Base-by-base conservation (phyloP, 2,329 filamentous ascomycete species). In the Tricladium varicosporioides region DNA sequence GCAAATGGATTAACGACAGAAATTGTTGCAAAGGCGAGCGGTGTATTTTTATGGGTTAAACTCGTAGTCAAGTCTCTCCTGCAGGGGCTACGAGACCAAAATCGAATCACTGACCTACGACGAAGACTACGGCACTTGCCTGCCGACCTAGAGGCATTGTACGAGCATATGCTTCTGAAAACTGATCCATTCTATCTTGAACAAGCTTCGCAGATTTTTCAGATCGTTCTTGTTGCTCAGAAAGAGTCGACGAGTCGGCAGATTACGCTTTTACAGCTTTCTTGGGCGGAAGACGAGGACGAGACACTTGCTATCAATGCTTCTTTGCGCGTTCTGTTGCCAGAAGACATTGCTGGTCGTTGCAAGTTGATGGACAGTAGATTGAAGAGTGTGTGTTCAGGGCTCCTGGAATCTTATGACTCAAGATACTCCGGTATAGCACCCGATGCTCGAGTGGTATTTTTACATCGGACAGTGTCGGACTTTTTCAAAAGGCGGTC, bases 31-130 rank as follows among this genome's bases (percentile, higher is more conserved):
- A 61, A 58, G 22, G 60, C 65, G 1, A 16, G 57, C 8, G 65
- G 64, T 1, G 59, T 67, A 7, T 67, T 67, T 46, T 58, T 67
- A 1, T 67, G 65, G 64, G 62, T 67, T 5, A 48, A 46, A 5
- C 32, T 67, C 11, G 64, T 67, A 1, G 56, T 65, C 4, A 36
- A 44, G 9, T 52, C 57, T 8, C 46, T 67, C 5, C 43, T 63
- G 0, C 43, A 52, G 9, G 60, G 56, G 0, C 22, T 67, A 1
- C 44, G 27, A 13, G 53, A 62, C 15, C 48, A 45, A 2, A 59
- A 65, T 48, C 22, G 48, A 1, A 45, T 61, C 11, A 49, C 45
- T 0, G 60, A 64, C 43, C 47, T 66, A 2, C 48, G 56, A 18
- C 33, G 16, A 27, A 18, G 57, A 40, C 32, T 63, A 4, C 11